Evolutionary conservation across 257 asterid genomes (phyloP), one percentile per base, ranked within the genome.

Genomic region (Gynochthodes officinalis): DNA sequence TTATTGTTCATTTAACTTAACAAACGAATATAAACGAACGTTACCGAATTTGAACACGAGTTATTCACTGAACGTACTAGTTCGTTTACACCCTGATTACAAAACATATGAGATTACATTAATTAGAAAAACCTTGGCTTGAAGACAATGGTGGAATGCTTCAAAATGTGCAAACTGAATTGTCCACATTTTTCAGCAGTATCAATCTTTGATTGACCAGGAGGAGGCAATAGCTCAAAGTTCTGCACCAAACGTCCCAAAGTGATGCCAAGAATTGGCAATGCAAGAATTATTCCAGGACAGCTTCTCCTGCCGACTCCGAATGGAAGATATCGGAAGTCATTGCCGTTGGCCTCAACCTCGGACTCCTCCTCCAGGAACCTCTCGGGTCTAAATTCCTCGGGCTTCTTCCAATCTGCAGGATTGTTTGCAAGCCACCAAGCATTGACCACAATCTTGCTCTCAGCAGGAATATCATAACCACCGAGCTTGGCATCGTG

Each of bases 271-370:
- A 91, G 87, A 27, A 91, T 85, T 3, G 97, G 97, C 89, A 91
- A 23, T 0, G 96, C 97, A 25, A 91, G 89, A 44, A 91, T 87
- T 4, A 91, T 91, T 30, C 97, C 97, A 0, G 97, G 97, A 84
- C 97, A 91, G 82, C 97, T 91, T 77, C 97, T 86, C 82, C 97
- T 64, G 1, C 97, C 97, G 4, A 82, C 97, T 0, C 97, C 97
- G 13, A 91, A 91, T 0, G 97, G 97, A 30, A 89, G 86, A 69
- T 86, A 91, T 60, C 88, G 64, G 59, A 91, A 88, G 82, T 91
- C 96, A 1, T 91, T 91, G 35, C 97, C 97, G 10, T 64, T 86
- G 39, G 96, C 85, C 67, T 91, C 97, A 4, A 91, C 96, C 28
- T 88, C 84, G 0, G 90, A 71, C 73, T 91, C 97, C 88, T 91